Base-by-base conservation (phyloP, 148 eudicot genomes). In the Suaeda aralocaspica region DNA sequence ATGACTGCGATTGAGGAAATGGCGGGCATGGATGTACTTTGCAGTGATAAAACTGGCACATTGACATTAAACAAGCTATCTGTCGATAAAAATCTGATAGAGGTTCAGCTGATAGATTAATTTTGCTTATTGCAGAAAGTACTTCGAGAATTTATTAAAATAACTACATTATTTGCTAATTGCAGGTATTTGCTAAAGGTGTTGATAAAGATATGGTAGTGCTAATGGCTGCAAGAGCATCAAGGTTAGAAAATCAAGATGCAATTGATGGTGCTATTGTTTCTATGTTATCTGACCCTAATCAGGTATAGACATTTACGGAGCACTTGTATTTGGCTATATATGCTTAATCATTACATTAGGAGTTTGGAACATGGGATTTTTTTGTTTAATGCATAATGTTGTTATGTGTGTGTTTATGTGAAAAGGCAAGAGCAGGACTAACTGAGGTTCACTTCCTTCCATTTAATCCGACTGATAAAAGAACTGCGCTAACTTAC, bases 1-100 rank as follows among this genome's bases (percentile, higher is more conserved):
- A 88, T 88, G 93, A 88, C 93, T 0, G 93, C 93, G 0, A 88
- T 88, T 60, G 93, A 86, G 71, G 93, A 88, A 74, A 84, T 88
- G 93, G 93, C 93, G 14, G 93, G 93, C 62, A 88, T 88, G 93
- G 93, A 88, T 78, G 93, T 88, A 15, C 84, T 88, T 7, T 88
- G 93, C 76, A 86, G 93, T 78, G 93, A 88, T 74, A 88, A 88
- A 75, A 88, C 93, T 4, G 93, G 93, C 36, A 88, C 93, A 21
- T 53, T 88, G 52, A 88, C 93, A 3, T 85, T 88, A 9, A 88
- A 88, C 81, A 82, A 81, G 79, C 86, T 88, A 22, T 84, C 88
- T 0, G 90, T 88, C 16, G 93, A 88, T 71, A 86, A 77, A 71
- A 79, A 63, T 81, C 65, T 88, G 66, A 86, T 88, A 19, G 93